Base-by-base conservation (phyloP, 768 basidiomycete species). In the Tricholoma sp. region DNA sequence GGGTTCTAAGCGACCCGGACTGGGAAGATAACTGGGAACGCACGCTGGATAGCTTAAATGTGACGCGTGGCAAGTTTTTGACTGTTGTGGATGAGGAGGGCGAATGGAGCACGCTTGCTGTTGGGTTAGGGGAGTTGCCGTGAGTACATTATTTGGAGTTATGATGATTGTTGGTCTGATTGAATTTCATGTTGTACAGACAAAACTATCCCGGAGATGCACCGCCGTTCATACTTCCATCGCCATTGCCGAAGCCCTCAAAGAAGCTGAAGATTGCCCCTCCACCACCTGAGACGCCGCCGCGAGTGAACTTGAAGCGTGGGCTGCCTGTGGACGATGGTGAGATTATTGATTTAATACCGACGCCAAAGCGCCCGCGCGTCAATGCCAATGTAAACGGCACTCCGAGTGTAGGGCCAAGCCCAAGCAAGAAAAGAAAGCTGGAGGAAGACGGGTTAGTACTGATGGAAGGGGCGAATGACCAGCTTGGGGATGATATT, bases 1-100 rank as follows among this genome's bases (percentile, higher is more conserved):
- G 94, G 45, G 72, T 99, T 46, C 72, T 99, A 55, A 88, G 85
- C 61, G 97, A 98, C 65, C 92, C 93, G 6, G 96, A 98, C 66
- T 96, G 89, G 80, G 88, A 92, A 47, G 95, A 98, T 64, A 98
- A 98, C 64, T 67, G 82, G 59, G 86, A 82, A 2, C 79, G 88
- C 59, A 93, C 91, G 49, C 68, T 99, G 62, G 89, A 84, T 61
- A 90, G 91, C 62, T 66, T 98, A 55, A 88, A 83, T 49, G 84
- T 96, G 31, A 83, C 80, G 0, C 74, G 86, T 55, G 94, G 95
- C 41, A 94, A 87, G 73, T 96, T 97, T 74, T 66, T 98, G 66
- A 84, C 85, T 4, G 88, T 98, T 32, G 86, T 86, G 4, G 94
- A 98, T 68, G 94, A 97, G 64, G 91, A 95, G 29, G 89, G 83